These are phyloP conservation scores for Chalciporus piperatoides DNA, from an alignment of 1,284 basidiomycete species.

Conservation along the genomic window DNA sequence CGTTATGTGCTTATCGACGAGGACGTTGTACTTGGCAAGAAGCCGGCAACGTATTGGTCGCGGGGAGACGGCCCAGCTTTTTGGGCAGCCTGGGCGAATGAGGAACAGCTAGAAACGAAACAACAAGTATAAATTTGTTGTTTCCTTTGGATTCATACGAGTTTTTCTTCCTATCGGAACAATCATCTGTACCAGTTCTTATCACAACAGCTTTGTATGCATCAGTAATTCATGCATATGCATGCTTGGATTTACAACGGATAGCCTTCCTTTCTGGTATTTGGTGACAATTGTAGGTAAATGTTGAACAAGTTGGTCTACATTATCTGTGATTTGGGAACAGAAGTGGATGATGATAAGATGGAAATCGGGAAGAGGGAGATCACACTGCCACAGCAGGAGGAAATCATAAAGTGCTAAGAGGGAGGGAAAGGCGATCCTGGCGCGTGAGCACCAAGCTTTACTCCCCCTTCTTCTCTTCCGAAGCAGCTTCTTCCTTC, in stretches of 20 bases:
- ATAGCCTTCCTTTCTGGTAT: conserved; percentile 26
- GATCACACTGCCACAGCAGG: conserved; percentile 7
- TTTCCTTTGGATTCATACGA: neutral
- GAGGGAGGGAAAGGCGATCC: conserved; percentile 3
- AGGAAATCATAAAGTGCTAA: conserved; percentile 10
- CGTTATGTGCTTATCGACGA: conserved; percentile 61
- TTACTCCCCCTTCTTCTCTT: conserved; percentile 30
- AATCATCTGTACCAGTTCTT: neutral
- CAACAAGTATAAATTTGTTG: conserved; percentile 14
- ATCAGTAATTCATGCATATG: neutral
- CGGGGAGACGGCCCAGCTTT: conserved; percentile 53
- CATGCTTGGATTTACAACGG: neutral
- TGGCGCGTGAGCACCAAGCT: neutral
- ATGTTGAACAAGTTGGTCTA: conserved; percentile 29
- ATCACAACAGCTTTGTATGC: neutral
- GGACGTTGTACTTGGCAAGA: conserved; percentile 47
- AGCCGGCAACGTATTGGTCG: conserved; percentile 57
- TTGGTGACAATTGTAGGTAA: conserved; percentile 28
- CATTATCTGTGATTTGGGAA: conserved; percentile 24
- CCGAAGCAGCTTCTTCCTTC: conserved; percentile 22
- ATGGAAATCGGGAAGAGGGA: conserved; percentile 7
- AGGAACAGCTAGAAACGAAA: conserved; percentile 36
- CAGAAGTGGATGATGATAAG: conserved; percentile 8
- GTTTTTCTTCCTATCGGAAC: neutral
- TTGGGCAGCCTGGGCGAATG: conserved; percentile 51